These are phyloP conservation scores for Pestalotiopsis sp. DNA, from an alignment of 2,329 filamentous ascomycete species.

Conservation along the genomic window DNA sequence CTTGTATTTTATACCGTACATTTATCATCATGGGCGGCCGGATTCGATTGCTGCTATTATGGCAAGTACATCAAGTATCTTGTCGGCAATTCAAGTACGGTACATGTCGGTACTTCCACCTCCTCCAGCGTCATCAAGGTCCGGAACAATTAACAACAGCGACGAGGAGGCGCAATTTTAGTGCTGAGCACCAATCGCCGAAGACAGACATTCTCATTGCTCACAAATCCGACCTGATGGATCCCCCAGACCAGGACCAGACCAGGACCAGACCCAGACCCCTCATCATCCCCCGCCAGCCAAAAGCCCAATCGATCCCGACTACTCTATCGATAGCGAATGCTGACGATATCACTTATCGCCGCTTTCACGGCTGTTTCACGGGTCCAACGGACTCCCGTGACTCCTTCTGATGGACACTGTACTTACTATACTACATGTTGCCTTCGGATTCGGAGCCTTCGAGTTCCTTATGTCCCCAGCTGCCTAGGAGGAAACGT, in stretches of 20 bases:
- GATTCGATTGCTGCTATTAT: not conserved
- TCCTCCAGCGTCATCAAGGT: not conserved
- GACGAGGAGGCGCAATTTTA: constrained; percentile 10
- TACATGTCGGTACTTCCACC: constrained; percentile 8
- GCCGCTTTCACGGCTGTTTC: not conserved
- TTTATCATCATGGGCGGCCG: not conserved
- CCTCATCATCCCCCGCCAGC: not conserved
- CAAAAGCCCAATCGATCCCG: not conserved
- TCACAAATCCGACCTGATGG: constrained; percentile 23
- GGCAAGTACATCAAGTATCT: not conserved
- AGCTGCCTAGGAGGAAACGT: not conserved
- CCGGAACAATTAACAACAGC: not conserved
- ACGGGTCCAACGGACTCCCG: not conserved
- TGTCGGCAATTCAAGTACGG: not conserved
- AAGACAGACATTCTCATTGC: constrained; percentile 8
- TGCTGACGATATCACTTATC: constrained; percentile 12
- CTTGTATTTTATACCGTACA: not conserved
- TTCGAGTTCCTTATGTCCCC: not conserved
- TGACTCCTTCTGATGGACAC: not conserved
- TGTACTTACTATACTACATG: not conserved
- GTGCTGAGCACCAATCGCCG: constrained; percentile 14
- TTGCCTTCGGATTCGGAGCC: not conserved
- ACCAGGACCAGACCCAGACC: not conserved
- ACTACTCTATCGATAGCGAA: constrained; percentile 14
- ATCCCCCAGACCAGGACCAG: constrained; percentile 18